Conservation (phyloP, 2,329 filamentous ascomycete species). For the Chlorencoelia australis region DNA sequence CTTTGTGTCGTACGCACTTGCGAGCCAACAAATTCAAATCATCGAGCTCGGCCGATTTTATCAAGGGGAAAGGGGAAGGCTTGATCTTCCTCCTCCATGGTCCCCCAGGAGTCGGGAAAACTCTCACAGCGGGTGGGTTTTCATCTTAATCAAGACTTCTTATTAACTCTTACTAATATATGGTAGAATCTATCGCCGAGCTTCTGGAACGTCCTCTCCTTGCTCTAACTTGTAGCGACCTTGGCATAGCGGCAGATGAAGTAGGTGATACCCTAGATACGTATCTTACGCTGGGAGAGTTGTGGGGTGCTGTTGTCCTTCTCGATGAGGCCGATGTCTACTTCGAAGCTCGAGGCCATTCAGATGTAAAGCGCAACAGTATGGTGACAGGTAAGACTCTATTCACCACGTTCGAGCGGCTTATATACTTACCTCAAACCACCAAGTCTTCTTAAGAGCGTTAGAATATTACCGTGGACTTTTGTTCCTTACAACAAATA, state of each 20-base stretch:
- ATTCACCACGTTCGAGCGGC: no score
- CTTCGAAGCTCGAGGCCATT: conserved; percentile 24
- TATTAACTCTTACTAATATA: no score
- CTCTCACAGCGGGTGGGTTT: conserved; percentile 23
- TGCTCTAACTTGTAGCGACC: conserved; percentile 34
- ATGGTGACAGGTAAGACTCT: no score
- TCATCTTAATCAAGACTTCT: no score
- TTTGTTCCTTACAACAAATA: neutral
- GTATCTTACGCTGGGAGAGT: conserved; percentile 37
- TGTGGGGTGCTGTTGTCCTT: conserved; percentile 39
- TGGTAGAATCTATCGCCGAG: conserved; percentile 14
- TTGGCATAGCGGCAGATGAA: conserved; percentile 33
- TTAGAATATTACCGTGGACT: neutral
- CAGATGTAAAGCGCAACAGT: conserved; percentile 24
- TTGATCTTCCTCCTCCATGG: conserved; percentile 12
- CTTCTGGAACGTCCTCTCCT: conserved; percentile 10
- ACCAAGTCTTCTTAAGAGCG: neutral
- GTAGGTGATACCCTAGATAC: conserved; percentile 36
- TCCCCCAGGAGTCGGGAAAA: conserved; percentile 10
- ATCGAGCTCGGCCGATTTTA: conserved; percentile 4
- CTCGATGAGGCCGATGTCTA: conserved; percentile 43
- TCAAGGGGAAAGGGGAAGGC: conserved; percentile 11
- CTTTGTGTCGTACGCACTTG: conserved; percentile 1
- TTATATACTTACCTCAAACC: no score
- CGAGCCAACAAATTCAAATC: neutral